Base-by-base conservation (phyloP, 371 early-diverging fungal genomes). In the Mucor circinelloides region DNA sequence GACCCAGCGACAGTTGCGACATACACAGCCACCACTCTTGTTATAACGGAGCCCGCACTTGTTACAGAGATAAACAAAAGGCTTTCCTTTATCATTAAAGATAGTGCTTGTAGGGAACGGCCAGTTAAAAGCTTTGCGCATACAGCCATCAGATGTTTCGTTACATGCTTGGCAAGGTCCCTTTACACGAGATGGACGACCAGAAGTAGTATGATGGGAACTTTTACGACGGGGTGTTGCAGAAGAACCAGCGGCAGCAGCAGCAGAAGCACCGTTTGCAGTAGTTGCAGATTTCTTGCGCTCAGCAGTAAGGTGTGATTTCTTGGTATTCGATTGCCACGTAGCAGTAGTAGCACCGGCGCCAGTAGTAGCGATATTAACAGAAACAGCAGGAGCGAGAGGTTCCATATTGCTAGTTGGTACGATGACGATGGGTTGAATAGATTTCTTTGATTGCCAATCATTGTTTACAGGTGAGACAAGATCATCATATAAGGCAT, bases 101-200 rank as follows among this genome's bases (percentile, higher is more conserved):
- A 65, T 61, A 8, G 70, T 63, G 54, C 42, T 74, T 12, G 76
- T 40, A 40, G 74, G 67, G 62, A 83, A 83, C 0, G 83, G 83
- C 83, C 83, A 83, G 56, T 80, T 66, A 40, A 78, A 83, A 8
- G 80, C 83, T 44, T 83, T 83, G 27, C 80, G 80, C 79, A 83
- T 83, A 69, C 83, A 83, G 9, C 80, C 79, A 63, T 83, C 83
- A 2, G 80, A 78, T 13, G 74, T 66, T 52, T 78, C 80, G 55
- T 78, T 69, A 48, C 83, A 83, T 21, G 83, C 83, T 60, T 78
- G 77, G 54, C 83, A 83, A 17, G 83, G 83, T 2, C 83, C 83
- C 38, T 80, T 82, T 50, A 74, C 66, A 48, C 77, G 72, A 56
- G 76, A 64, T 44, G 76, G 78, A 23, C 77, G 65, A 30, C 77